These are phyloP conservation scores for Carex scoparia DNA, from an alignment of 176 grass and related monocot genomes.

Conservation along the genomic window DNA sequence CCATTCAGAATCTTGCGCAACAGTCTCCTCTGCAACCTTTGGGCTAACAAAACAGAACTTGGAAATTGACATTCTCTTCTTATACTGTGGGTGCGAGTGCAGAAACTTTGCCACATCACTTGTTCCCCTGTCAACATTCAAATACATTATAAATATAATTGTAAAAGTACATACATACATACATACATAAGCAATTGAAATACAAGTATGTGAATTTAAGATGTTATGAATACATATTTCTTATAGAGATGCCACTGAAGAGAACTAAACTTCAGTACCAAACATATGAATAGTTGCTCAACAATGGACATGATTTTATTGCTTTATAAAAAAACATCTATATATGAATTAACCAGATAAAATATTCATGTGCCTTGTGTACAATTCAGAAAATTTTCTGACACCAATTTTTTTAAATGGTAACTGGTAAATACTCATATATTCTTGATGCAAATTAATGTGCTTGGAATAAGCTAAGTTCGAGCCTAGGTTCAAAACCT, in stretches of 20 bases:
- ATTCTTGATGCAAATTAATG: not conserved
- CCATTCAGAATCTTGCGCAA: slow-evolving; percentile 45
- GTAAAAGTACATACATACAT: not conserved
- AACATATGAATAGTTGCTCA: not conserved
- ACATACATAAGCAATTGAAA: not conserved
- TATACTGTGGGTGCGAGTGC: slow-evolving; percentile 63
- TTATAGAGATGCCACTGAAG: not conserved
- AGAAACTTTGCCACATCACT: slow-evolving; percentile 76
- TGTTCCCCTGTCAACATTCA: slow-evolving; percentile 17
- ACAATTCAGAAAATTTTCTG: not conserved
- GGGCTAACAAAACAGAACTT: slow-evolving; percentile 66
- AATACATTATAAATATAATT: not conserved
- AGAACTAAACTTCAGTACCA: not conserved
- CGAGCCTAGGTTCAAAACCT: not conserved
- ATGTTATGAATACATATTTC: not conserved
- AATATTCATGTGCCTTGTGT: not conserved
- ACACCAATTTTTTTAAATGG: not conserved
- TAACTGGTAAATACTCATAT: not conserved
- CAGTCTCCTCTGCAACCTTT: slow-evolving; percentile 61
- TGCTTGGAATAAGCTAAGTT: not conserved
- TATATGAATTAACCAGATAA: not conserved
- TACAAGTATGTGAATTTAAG: not conserved
- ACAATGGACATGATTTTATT: not conserved
- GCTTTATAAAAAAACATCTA: not conserved
- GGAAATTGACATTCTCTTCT: slow-evolving; percentile 38